Evolutionary conservation across 2,329 filamentous ascomycete species (phyloP).

Genomic region (Ciborinia camelliae): DNA sequence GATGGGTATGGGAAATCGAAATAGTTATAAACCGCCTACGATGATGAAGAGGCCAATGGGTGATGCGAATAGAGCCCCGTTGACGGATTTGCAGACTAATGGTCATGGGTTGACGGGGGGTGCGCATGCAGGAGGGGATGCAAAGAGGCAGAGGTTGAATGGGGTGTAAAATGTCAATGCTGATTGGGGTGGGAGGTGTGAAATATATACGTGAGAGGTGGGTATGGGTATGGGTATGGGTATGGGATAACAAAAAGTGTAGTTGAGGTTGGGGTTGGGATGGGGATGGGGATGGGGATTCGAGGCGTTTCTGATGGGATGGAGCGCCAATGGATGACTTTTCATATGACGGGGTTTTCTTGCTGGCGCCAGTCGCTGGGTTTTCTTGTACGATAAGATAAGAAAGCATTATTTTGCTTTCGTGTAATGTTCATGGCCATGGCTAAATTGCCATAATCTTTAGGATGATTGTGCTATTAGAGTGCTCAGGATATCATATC

Average conservation of each 20-base stretch:
- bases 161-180: slow-evolving; percentile 7
- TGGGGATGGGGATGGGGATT: neutral
- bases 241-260: neutral
- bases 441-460: neutral
- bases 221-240: neutral
- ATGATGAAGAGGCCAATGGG: slow-evolving; percentile 46
- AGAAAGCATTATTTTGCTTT: neutral
- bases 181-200: accelerated
- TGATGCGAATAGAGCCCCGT: slow-evolving; percentile 26
- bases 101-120: slow-evolving; percentile 30
- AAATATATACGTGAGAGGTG: neutral
- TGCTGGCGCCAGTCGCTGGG: neutral
- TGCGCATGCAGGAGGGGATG: slow-evolving; percentile 29
- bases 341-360: neutral
- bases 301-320: slow-evolving; percentile 8
- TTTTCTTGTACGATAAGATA: neutral
- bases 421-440: neutral
- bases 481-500: neutral
- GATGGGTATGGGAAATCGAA: slow-evolving; percentile 48
- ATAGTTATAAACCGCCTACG: slow-evolving; percentile 57
- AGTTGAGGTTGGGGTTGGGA: neutral
- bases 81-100: slow-evolving; percentile 35
- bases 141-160: slow-evolving; percentile 37
- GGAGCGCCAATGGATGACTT: neutral
- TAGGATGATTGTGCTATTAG: neutral